phyloP scores from a whole-genome alignment of 352 stramenopile species.

The Phytophthora boehmeriae region DNA sequence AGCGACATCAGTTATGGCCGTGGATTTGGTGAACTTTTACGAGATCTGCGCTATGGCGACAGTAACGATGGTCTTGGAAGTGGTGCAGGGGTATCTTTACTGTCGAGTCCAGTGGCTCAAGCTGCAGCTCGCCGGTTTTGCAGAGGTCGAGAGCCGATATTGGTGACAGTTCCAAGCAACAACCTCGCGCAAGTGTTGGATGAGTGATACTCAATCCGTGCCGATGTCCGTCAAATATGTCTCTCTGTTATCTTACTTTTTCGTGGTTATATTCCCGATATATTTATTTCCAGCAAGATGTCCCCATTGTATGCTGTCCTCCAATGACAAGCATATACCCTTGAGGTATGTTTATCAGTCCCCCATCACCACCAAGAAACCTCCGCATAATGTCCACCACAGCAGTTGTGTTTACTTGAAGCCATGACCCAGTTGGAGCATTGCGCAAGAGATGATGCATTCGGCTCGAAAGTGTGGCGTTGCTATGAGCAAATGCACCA shows the following conservation, averaged over 20 bases:
- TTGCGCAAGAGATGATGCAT: too few relatives aligned
- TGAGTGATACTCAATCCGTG: constrained; percentile 18
- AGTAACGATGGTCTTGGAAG: constrained; percentile 18
- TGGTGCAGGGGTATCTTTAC: constrained; percentile 25
- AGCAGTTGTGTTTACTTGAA: too few relatives aligned
- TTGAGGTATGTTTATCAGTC: too few relatives aligned
- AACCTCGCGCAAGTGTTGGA: constrained; percentile 30
- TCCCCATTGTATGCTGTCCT: too few relatives aligned
- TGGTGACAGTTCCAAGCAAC: constrained; percentile 10
- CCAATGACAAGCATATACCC: too few relatives aligned
- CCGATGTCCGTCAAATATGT: neutral
- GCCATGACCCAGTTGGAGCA: too few relatives aligned
- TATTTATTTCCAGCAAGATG: too few relatives aligned
- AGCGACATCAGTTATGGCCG: constrained; percentile 72
- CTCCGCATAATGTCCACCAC: too few relatives aligned
- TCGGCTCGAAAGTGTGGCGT: too few relatives aligned
- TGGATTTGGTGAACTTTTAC: constrained; percentile 61
- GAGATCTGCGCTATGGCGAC: constrained; percentile 38
- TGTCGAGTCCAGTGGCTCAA: constrained; percentile 42
- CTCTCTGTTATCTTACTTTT: neutral
- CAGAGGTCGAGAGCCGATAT: constrained; percentile 26
- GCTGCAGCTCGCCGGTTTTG: constrained; percentile 46
- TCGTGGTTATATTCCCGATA: too few relatives aligned
- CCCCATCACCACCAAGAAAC: too few relatives aligned
- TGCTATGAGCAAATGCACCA: too few relatives aligned